A percentile compares a stretch with the other conserved stretches of the same genome.
Conservation (phyloP, 2,329 filamentous ascomycete genomes). For the Diaporthe citrichinensis region DNA sequence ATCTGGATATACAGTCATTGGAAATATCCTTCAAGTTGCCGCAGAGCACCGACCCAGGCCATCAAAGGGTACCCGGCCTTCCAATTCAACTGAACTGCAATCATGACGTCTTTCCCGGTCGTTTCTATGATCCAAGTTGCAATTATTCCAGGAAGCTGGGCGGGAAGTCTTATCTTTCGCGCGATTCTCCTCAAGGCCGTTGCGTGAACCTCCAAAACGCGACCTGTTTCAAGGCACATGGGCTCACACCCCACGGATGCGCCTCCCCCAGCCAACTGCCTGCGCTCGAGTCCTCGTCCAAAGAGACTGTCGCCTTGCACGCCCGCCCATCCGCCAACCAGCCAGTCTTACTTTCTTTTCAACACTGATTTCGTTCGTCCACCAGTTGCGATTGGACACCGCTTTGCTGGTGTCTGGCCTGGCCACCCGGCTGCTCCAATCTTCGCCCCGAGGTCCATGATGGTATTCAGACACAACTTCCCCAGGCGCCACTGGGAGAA, state of each 20-base stretch:
- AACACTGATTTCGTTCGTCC: background rate
- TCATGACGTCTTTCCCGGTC: background rate
- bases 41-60: background rate
- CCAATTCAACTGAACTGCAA: background rate
- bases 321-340: background rate
- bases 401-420: background rate
- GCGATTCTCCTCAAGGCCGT: background rate
- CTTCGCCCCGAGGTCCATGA: background rate
- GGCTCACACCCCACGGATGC: constrained; percentile 1
- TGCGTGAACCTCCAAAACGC: constrained; percentile 33
- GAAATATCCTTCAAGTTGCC: background rate
- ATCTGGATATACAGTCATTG: background rate
- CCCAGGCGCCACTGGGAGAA: background rate
- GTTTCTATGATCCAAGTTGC: background rate
- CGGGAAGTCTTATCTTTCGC: background rate
- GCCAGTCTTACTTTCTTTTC: background rate
- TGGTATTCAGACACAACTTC: background rate
- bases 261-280: constrained; percentile 5
- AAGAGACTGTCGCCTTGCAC: background rate
- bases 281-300: background rate
- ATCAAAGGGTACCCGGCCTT: background rate
- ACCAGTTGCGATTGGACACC: constrained; percentile 17
- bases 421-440: background rate
- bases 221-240: constrained; percentile 34
- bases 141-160: no score